Base-by-base conservation (phyloP, 2,329 filamentous ascomycete species). In the Cladobotryum protrusum region DNA sequence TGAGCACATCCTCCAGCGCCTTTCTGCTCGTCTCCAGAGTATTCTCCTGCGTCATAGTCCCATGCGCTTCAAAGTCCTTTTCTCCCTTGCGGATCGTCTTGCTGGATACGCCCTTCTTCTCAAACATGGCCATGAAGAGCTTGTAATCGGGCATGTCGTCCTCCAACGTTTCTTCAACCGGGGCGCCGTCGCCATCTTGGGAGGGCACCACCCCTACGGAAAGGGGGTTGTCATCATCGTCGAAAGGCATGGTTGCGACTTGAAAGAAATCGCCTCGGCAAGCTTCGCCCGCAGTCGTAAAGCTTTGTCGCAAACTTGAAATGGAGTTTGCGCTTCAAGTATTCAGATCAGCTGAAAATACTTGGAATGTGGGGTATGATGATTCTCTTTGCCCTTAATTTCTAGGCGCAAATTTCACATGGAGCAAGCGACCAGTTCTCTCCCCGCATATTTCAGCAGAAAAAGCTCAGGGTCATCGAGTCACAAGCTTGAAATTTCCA, bases 41-140 rank as follows among this genome's bases (percentile, higher is more conserved):
- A 50, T 79, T 77, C 56, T 85, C 82, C 68, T 99, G 93, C 32
- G 87, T 82, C 32, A 81, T 79, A 2, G 93, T 97, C 43, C 88
- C 87, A 69, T 97, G 90, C 24, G 87, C 85, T 70, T 97, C 93
- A 66, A 96, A 99, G 71, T 99, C 93, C 68, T 99, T 99, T 66
- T 95, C 90, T 53, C 93, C 93, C 56, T 90, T 89, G 57, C 92
- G 90, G 34, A 95, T 89, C 11, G 91, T 78, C 59, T 82, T 81
- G 45, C 74, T 67, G 8, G 76, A 77, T 40, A 76, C 67, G 43
- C 72, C 70, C 47, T 72, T 70, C 61, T 79, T 78, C 53, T 71
- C 65, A 54, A 77, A 74, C 54, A 79, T 68, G 29, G 76, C 71
- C 3, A 72, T 71, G 55, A 84, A 83, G 54, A 91, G 85, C 56